Percentiles rank a stretch among this genome's conserved stretches.
Evolutionary conservation across 2,329 filamentous ascomycete genomes (phyloP).

Genomic region (Colletotrichum truncatum): DNA sequence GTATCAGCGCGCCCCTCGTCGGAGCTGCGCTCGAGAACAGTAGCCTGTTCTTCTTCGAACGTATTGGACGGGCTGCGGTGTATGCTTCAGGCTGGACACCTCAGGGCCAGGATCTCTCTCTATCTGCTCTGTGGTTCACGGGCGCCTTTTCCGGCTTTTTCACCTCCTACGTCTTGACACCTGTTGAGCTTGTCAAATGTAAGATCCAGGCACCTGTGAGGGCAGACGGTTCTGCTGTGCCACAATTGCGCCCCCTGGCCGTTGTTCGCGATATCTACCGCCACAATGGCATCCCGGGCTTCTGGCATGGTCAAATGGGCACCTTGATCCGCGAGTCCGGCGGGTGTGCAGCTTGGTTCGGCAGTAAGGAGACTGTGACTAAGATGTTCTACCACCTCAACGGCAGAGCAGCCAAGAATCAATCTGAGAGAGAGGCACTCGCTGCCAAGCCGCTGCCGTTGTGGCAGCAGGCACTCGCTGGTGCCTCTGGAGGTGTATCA

Average conservation of each 20-base stretch:
- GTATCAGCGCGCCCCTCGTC: conserved; percentile 89
- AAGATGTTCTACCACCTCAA: conserved; percentile 73
- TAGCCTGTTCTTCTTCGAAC: conserved; percentile 92
- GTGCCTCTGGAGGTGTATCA: conserved; percentile 86
- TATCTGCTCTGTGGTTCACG: conserved; percentile 79
- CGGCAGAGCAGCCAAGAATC: conserved; percentile 48
- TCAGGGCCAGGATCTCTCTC: conserved; percentile 70
- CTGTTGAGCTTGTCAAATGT: conserved; percentile 97
- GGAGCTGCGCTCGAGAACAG: conserved; percentile 94
- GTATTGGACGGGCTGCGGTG: conserved; percentile 73
- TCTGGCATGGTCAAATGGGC: conserved; percentile 95
- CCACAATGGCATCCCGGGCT: conserved; percentile 83
- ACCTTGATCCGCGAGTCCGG: conserved; percentile 95
- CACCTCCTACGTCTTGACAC: conserved; percentile 90
- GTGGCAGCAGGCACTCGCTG: conserved; percentile 88
- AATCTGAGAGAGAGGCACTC: conserved; percentile 50
- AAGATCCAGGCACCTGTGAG: conserved; percentile 85
- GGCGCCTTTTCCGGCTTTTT: conserved; percentile 89
- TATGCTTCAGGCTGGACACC: conserved; percentile 61
- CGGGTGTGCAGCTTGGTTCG: conserved; percentile 95
- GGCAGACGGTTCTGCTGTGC: conserved; percentile 51
- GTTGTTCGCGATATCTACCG: conserved; percentile 84
- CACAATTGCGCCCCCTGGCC: conserved; percentile 69
- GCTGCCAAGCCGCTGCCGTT: conserved; percentile 71
- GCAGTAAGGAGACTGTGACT: conserved; percentile 83